Percentiles rank a stretch among this genome's conserved stretches.
phyloP scores from a whole-genome alignment of 179 eudicot species.

The Silene coronaria region DNA sequence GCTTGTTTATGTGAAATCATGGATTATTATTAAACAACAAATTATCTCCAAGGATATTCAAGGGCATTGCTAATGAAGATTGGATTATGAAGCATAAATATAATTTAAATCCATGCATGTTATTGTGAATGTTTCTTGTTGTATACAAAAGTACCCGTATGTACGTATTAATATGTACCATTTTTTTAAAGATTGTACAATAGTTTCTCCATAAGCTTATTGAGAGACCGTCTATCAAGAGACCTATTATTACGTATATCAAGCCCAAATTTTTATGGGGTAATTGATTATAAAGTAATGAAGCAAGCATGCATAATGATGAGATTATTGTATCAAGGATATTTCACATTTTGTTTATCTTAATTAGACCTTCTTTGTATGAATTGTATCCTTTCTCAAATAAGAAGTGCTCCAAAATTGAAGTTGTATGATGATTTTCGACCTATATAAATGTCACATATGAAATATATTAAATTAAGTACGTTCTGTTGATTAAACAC shows the following conservation, averaged over 20 bases:
- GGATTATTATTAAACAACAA: not conserved
- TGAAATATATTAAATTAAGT: too few relatives aligned
- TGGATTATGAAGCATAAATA: not conserved
- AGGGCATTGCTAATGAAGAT: not conserved
- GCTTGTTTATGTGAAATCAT: not conserved
- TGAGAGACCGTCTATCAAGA: too few relatives aligned
- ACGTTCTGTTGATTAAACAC: too few relatives aligned
- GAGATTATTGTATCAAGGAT: not conserved
- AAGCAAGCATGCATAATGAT: not conserved
- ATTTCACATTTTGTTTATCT: not conserved
- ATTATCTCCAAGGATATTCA: not conserved
- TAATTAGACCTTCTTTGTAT: not conserved
- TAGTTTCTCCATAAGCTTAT: too few relatives aligned
- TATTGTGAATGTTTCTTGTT: not conserved
- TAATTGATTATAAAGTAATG: not conserved
- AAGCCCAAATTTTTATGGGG: constrained; percentile 10
- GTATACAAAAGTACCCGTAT: not conserved
- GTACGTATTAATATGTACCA: too few relatives aligned
- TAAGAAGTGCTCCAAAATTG: not conserved
- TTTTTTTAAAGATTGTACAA: too few relatives aligned
- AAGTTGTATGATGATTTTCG: too few relatives aligned
- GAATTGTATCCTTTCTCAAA: too few relatives aligned
- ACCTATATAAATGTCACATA: too few relatives aligned
- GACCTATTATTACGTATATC: not conserved
- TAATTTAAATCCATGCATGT: not conserved